These are phyloP conservation scores for Chlamydomonas sphaeroides DNA, from an alignment of 139 green algal genomes.

Conservation along the genomic window DNA sequence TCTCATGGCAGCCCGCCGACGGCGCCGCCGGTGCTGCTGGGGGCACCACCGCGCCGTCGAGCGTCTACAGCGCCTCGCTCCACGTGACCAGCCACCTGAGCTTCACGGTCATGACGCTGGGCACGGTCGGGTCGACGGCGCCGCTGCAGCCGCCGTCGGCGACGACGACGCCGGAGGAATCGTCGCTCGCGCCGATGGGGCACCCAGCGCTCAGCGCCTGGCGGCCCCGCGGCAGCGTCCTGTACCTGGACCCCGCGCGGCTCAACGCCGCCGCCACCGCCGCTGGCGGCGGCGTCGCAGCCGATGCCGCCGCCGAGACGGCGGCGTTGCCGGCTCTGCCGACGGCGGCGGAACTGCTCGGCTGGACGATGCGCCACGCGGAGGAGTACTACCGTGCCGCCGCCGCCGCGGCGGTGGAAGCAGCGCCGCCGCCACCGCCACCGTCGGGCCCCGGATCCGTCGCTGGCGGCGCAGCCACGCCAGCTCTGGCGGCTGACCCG, in stretches of 20 bases:
- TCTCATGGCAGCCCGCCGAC: neutral
- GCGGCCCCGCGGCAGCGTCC: slow-evolving; percentile 9
- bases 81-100: slow-evolving; percentile 6
- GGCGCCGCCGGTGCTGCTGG: neutral
- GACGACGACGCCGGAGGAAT: neutral
- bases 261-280: slow-evolving; percentile 16
- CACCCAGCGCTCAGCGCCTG: slow-evolving; percentile 20
- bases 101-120: slow-evolving; percentile 20
- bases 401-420: neutral
- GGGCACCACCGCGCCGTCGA: neutral
- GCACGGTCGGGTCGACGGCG: neutral
- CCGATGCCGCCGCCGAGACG: slow-evolving; percentile 8
- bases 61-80: slow-evolving; percentile 19
- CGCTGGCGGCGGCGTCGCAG: neutral
- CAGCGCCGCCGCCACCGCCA: neutral
- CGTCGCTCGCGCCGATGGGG: slow-evolving; percentile 8
- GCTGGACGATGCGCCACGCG: slow-evolving; percentile 11
- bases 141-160: neutral
- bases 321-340: slow-evolving; percentile 28
- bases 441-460: too few relatives aligned
- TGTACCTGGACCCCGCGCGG: slow-evolving; percentile 7
- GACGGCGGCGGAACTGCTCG: slow-evolving; percentile 18
- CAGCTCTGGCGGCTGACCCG: slow-evolving; percentile 5
- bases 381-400: slow-evolving; percentile 23
- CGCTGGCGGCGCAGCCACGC: neutral